Conservation (phyloP, 345 rosid genomes). For the thale cress (Arabidopsis thaliana) region DNA sequence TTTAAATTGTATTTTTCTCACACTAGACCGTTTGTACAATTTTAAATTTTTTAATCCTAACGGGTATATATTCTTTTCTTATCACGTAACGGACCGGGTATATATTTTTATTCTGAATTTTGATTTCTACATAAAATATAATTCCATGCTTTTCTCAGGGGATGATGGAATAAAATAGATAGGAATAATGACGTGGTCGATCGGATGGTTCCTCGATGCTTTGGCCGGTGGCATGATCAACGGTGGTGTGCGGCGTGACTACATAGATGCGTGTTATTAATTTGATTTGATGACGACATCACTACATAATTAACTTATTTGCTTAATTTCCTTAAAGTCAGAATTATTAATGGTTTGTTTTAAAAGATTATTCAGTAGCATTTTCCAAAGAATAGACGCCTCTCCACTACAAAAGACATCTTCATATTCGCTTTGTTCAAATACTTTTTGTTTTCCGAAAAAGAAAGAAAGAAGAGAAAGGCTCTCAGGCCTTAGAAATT, state of each 20-base stretch:
- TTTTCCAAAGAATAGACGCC: neutral
- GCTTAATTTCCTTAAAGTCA: neutral
- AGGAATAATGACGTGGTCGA: neutral
- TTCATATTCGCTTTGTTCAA: neutral
- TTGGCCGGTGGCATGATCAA: constrained; percentile 35
- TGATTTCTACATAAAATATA: neutral
- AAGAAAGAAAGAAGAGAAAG: no score
- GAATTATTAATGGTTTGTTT: neutral
- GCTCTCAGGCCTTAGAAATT: neutral
- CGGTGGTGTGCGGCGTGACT: constrained; percentile 8
- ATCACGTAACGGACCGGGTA: neutral
- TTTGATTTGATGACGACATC: constrained; percentile 1
- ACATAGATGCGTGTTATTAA: neutral
- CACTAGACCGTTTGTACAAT: neutral
- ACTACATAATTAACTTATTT: neutral
- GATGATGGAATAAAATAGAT: neutral
- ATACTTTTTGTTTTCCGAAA: neutral
- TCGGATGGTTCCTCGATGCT: constrained; percentile 9
- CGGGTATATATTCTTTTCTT: constrained; percentile 5
- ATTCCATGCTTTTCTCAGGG: neutral
- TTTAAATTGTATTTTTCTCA: no score
- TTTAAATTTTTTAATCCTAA: neutral
- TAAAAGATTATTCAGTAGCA: neutral
- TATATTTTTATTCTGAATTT: neutral
- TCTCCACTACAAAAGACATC: constrained; percentile 6